Evolutionary conservation across 1,139 yeast genomes (phyloP).

Genomic region (Lodderomyces orthopsilosis): DNA sequence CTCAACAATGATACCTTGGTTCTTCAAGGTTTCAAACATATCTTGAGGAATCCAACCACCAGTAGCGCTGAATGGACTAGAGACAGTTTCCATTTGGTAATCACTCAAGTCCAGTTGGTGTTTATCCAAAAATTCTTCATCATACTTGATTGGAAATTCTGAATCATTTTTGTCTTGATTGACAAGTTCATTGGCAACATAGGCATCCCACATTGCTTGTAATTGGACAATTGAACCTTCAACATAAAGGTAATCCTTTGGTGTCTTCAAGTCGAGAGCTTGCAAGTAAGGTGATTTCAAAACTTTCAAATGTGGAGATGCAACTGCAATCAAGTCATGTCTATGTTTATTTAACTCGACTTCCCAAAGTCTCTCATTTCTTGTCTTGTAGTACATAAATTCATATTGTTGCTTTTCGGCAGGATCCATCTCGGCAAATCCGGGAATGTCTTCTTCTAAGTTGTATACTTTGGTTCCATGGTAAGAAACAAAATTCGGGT

Average conservation of each 20-base stretch:
- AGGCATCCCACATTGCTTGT: constrained; percentile 71
- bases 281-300: constrained; percentile 66
- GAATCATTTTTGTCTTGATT: constrained; percentile 28
- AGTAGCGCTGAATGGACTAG: constrained; percentile 84
- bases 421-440: constrained; percentile 63
- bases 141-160: constrained; percentile 60
- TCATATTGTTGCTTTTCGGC: constrained; percentile 76
- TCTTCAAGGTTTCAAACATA: constrained; percentile 68
- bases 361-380: constrained; percentile 91
- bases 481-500: constrained; percentile 83
- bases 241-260: constrained; percentile 62
- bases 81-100: constrained; percentile 65
- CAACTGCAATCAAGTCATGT: constrained; percentile 70
- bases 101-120: constrained; percentile 59
- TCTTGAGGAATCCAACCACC: constrained; percentile 97
- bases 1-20: constrained; percentile 59
- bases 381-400: constrained; percentile 83
- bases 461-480: constrained; percentile 84
- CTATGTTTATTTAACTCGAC: constrained; percentile 61
- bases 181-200: constrained; percentile 61
- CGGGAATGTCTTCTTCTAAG: constrained; percentile 70
- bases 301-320: constrained; percentile 71
- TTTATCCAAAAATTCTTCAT: constrained; percentile 52
- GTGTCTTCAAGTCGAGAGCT: constrained; percentile 59
- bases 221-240: constrained; percentile 72